Base-by-base conservation (phyloP, 345 rosid genomes). In the Arabidopsis suecica region DNA sequence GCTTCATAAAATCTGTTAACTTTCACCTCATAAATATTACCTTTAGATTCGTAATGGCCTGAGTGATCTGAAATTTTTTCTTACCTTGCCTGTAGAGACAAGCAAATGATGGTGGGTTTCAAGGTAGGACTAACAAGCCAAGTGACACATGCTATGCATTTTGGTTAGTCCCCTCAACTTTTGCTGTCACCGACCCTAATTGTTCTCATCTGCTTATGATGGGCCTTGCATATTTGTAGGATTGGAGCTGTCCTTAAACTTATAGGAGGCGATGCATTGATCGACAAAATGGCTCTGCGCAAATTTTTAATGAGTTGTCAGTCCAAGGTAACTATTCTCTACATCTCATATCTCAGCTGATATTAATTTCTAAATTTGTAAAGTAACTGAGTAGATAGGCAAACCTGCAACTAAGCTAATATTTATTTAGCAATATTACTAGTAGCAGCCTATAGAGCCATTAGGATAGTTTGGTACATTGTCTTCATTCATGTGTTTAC, bases 91-190 rank as follows among this genome's bases (percentile, higher is more conserved):
- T 77, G 13, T 78, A 95, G 99, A 89, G 97, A 84, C 99, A 92
- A 79, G 86, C 82, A 32, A 70, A 63, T 78, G 94, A 90, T 80
- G 96, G 97, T 73, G 99, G 99, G 64, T 88, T 90, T 81, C 97
- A 92, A 80, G 99, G 99, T 45, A 86, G 97, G 86, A 68, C 87
- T 51, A 95, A 88, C 83, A 92, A 95, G 75, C 76, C 81, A 38
- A 95, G 97, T 73, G 99, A 92, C 81, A 90, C 98, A 56, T 95
- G 99, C 79, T 95, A 92, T 79, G 97, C 99, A 53, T 95, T 90
- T 82, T 95, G 99, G 99, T 90, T 72, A 75, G 85, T 60, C 25
- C 68, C 37, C 58, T 36, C 69, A 74, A 38, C 49, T 37, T 60
- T 20, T 2, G 10, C 48, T 30, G 13, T 47, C 34, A 37, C 6